phyloP scores from a whole-genome alignment of 2,329 filamentous ascomycete genomes.

The Cryphonectria nitschkei region DNA sequence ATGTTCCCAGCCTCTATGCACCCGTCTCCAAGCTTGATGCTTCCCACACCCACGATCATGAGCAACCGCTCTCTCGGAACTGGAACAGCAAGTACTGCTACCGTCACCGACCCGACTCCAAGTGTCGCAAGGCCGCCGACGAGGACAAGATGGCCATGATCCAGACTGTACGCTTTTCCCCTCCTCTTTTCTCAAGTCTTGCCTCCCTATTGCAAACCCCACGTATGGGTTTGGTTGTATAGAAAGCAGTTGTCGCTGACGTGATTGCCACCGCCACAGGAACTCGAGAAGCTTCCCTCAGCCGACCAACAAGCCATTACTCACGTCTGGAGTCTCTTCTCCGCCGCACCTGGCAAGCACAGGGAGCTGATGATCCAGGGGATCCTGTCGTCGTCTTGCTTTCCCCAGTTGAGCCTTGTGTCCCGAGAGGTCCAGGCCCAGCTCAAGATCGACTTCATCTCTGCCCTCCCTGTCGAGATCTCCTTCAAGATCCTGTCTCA shows the following conservation, averaged over 20 bases:
- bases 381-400: slow-evolving; percentile 95
- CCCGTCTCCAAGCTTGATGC: slow-evolving; percentile 63
- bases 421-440: slow-evolving; percentile 90
- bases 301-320: slow-evolving; percentile 94
- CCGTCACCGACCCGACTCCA: slow-evolving; percentile 88
- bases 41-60: slow-evolving; percentile 47
- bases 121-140: slow-evolving; percentile 90
- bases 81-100: slow-evolving; percentile 92
- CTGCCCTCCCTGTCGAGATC: slow-evolving; percentile 85
- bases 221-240: neutral
- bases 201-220: too few relatives aligned
- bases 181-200: slow-evolving; percentile 2
- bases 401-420: slow-evolving; percentile 92
- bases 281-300: slow-evolving; percentile 79
- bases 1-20: slow-evolving; percentile 88
- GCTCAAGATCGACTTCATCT: slow-evolving; percentile 95
- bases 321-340: slow-evolving; percentile 97
- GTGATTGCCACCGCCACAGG: slow-evolving; percentile 49
- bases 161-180: slow-evolving; percentile 68
- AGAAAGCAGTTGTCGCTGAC: slow-evolving; percentile 34
- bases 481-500: slow-evolving; percentile 92
- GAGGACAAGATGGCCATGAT: slow-evolving; percentile 96
- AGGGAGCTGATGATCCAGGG: slow-evolving; percentile 96
- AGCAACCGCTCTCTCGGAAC: slow-evolving; percentile 32
- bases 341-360: slow-evolving; percentile 89